These are phyloP conservation scores for Colletotrichum tropicale DNA, from an alignment of 2,329 filamentous ascomycete species.

Conservation along the genomic window DNA sequence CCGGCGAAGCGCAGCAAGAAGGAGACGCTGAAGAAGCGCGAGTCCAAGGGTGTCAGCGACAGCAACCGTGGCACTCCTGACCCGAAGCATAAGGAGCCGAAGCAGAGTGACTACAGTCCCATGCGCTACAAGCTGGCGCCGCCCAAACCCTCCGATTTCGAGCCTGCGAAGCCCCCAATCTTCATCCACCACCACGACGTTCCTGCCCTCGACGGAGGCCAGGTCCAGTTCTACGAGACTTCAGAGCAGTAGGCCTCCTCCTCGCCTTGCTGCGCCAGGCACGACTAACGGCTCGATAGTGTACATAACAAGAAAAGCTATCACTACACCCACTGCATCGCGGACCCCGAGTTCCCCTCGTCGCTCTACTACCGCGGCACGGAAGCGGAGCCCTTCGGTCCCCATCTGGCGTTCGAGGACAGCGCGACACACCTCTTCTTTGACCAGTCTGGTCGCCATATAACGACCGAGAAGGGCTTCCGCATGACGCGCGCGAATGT, in stretches of 20 bases:
- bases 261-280: background rate
- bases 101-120: slow-evolving; percentile 53
- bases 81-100: slow-evolving; percentile 44
- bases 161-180: slow-evolving; percentile 60
- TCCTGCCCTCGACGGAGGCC: slow-evolving; percentile 50
- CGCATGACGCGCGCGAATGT: slow-evolving; percentile 91
- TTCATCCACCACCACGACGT: slow-evolving; percentile 62
- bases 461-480: slow-evolving; percentile 93
- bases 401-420: slow-evolving; percentile 93
- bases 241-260: slow-evolving; percentile 64
- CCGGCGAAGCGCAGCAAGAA: slow-evolving; percentile 60
- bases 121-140: slow-evolving; percentile 69
- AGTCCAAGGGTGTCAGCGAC: slow-evolving; percentile 60
- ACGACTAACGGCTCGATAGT: slow-evolving; percentile 34
- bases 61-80: slow-evolving; percentile 63
- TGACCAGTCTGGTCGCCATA: slow-evolving; percentile 73
- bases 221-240: slow-evolving; percentile 65
- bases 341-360: slow-evolving; percentile 84
- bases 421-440: slow-evolving; percentile 85
- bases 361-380: slow-evolving; percentile 89
- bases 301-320: slow-evolving; percentile 75
- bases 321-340: slow-evolving; percentile 89
- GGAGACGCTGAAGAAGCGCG: slow-evolving; percentile 71
- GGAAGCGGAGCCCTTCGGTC: slow-evolving; percentile 81
- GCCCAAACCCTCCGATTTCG: slow-evolving; percentile 66